phyloP scores from a whole-genome alignment of 305 asterid genomes.

The Fraxinus floribunda region DNA sequence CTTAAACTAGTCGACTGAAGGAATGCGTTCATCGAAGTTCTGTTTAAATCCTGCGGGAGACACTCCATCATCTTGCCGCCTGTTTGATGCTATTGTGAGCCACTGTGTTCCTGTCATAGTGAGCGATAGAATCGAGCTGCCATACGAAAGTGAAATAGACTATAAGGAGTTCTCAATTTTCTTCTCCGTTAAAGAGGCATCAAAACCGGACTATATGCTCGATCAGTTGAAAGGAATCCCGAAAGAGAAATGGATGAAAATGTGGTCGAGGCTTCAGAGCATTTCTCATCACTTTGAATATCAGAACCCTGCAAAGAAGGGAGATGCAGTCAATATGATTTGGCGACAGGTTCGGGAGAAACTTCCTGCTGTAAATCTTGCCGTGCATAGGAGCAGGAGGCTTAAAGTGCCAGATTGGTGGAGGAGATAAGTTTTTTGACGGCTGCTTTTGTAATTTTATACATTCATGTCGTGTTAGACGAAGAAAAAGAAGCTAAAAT shows the following conservation, averaged over 20 bases:
- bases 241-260: conserved; percentile 63
- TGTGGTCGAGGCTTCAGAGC: conserved; percentile 69
- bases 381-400: conserved; percentile 67
- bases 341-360: conserved; percentile 88
- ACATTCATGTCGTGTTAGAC: conserved; percentile 14
- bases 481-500: background rate
- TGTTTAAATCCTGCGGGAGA: conserved; percentile 91
- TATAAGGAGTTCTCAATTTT: conserved; percentile 78
- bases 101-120: conserved; percentile 90
- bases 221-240: conserved; percentile 54
- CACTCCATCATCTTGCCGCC: conserved; percentile 94
- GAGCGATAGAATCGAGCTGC: conserved; percentile 85
- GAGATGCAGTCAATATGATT: conserved; percentile 82
- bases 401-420: conserved; percentile 89
- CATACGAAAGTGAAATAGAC: conserved; percentile 81
- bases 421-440: conserved; percentile 38
- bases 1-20: conserved; percentile 58
- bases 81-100: conserved; percentile 86
- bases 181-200: conserved; percentile 68
- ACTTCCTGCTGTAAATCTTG: conserved; percentile 66
- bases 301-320: conserved; percentile 75
- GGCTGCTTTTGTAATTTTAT: conserved; percentile 15
- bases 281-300: conserved; percentile 78
- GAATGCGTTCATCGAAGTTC: conserved; percentile 86
- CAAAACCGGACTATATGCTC: conserved; percentile 58